Evolutionary conservation across 2,329 filamentous ascomycete genomes (phyloP), one percentile per base, ranked within the genome.

Genomic region (Penicillium glabrum): DNA sequence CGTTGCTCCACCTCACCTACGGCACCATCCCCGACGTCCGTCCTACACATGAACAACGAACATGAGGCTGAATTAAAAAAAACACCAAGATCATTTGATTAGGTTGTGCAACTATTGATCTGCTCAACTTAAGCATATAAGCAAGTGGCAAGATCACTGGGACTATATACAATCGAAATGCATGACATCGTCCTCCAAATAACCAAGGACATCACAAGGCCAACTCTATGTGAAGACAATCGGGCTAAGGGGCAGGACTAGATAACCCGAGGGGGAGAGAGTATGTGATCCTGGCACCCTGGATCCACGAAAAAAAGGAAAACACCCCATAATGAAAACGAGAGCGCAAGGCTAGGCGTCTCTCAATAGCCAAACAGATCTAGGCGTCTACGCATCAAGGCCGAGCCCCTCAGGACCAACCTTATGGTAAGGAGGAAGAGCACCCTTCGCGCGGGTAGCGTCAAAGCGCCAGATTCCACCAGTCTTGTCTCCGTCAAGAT

Each of bases 381-480:
- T 33, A 31, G 19, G 10, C 26, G 11, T 53, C 54, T 61, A 65
- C 54, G 61, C 53, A 26, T 55, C 59, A 23, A 76, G 53, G 6
- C 77, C 77, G n/a, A 79, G 63, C 10, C 76, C 77, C 49, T 74
- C 67, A 23, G 67, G 66, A 26, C 74, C 76, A 52, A 69, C 66
- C 53, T 71, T 69, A 63, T 79, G 74, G 62, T 79, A 80, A 10
- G 77, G 78, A 13, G 72, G 71, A 53, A 69, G 67, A 23, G 77
- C 76, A 60, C 63, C 71, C n/a, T 67, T 67, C 8, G 79, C 82
- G 67, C 82, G 83, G 56, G 78, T 71, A 60, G 79, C 72, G 72
- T 89, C 85, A 70, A 88, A 90, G 57, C 84, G 77, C 88, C 88
- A 91, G 31, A 90, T 79, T 0, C 88, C 88, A 53, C 84, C 85